Base-by-base conservation (phyloP, 2,329 filamentous ascomycete genomes). In the Epichloe gansuensis region DNA sequence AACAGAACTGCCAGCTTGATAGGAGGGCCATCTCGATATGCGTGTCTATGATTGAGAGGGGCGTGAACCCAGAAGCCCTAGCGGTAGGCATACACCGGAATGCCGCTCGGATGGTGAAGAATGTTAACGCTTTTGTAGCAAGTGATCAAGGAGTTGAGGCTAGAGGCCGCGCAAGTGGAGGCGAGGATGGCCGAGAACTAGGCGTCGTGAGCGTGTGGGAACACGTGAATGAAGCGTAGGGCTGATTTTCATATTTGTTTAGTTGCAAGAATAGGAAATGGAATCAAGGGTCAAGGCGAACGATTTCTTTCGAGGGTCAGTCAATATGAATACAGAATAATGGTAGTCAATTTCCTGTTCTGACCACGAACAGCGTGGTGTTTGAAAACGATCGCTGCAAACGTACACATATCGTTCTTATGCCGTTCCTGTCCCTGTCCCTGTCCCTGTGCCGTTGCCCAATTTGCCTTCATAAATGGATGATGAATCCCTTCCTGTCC, bases 41-140 rank as follows among this genome's bases (percentile, higher is more conserved):
- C 69, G 91, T 97, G 54, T 95, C 89, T 51, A 79, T 98, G 68
- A 94, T 98, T 60, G 93, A 98, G 70, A 95, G 95, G 64, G 93
- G 93, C 13, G 89, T 97, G 34, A 95, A 95, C 64, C 93, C 93
- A 0, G 91, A 97, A 66, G 93, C 91, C 1, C 74, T 98, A 35
- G 90, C 91, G 25, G 93, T 97, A 77, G 64, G 88, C 15, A 23
- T 31, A 2, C 39, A 58, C 50, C 9, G 1, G 35, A 13, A 8
- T 6, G n/a, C 15, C 3, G 25, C 9, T 41, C 17, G 25, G 5
- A n/a, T 38, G 4, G 27, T 15, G 6, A 12, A 5, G 2, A 34
- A 6, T 21, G 34, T 27, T 45, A 34, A 46, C 50, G 13, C 36
- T 47, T 35, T 35, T 43, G 13, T 46, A 83, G 80, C 73, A 73